phyloP scores from a whole-genome alignment of 495 filamentous ascomycete species.

The Tuber microsphaerosporum region DNA sequence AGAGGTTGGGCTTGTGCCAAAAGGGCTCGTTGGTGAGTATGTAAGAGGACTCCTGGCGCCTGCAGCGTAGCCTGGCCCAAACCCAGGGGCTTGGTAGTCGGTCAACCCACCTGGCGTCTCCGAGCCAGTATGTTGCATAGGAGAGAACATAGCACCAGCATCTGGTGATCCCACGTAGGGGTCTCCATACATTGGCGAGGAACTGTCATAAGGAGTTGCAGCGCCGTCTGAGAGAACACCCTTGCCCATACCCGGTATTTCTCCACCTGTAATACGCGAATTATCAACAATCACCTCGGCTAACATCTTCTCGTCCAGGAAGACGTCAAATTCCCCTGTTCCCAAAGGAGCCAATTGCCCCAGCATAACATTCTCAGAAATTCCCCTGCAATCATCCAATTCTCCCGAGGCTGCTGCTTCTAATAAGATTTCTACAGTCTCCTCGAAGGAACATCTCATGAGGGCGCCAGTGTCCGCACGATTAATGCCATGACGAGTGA shows the following conservation, averaged over 20 bases:
- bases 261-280: constrained; percentile 57
- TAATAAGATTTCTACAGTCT: constrained; percentile 95
- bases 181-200: constrained; percentile 76
- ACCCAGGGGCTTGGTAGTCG: constrained; percentile 51
- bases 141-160: constrained; percentile 78
- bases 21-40: constrained; percentile 69
- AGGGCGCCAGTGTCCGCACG: constrained; percentile 92
- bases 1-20: constrained; percentile 63
- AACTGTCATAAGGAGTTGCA: constrained; percentile 88
- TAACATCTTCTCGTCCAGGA: constrained; percentile 87
- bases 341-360: constrained; percentile 94
- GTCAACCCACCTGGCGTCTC: constrained; percentile 72
- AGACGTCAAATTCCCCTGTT: constrained; percentile 88
- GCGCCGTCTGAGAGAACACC: constrained; percentile 70
- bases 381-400: constrained; percentile 92
- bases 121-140: constrained; percentile 68
- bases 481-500: constrained; percentile 98
- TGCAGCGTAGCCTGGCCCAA: constrained; percentile 41
- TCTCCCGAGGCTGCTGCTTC: constrained; percentile 91
- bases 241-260: constrained; percentile 70
- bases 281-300: constrained; percentile 90
- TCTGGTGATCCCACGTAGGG: constrained; percentile 67
- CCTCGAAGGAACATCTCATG: constrained; percentile 99
- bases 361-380: constrained; percentile 98
- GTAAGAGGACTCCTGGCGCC: constrained; percentile 59